Conservation (phyloP, 495 filamentous ascomycete genomes). For the Neurospora tetrasperma region DNA sequence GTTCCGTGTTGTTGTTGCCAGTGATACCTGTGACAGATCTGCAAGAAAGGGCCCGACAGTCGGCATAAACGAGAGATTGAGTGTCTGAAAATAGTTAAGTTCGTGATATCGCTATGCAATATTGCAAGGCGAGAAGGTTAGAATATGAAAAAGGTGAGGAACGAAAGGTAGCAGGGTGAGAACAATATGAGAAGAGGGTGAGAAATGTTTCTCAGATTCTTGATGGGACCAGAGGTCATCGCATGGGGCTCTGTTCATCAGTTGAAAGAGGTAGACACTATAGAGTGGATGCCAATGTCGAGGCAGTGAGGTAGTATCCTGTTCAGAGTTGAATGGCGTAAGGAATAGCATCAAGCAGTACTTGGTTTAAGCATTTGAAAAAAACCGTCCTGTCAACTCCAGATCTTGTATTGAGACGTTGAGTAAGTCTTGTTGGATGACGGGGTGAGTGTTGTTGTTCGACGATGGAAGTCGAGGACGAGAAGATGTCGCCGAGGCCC, state of each 20-base stretch:
- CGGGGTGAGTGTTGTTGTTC: not conserved
- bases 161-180: not conserved
- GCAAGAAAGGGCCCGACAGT: not conserved
- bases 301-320: not conserved
- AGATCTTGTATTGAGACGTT: too few species aligned
- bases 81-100: not conserved
- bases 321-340: not conserved
- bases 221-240: not conserved
- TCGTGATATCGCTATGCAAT: not conserved
- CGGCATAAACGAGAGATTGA: not conserved
- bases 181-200: not conserved
- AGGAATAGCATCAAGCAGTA: not conserved
- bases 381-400: not conserved
- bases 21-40: not conserved
- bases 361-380: too few species aligned
- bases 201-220: not conserved
- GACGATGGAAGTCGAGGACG: slow-evolving; percentile 3
- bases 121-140: not conserved
- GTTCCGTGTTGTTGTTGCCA: not conserved
- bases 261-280: not conserved
- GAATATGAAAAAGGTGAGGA: not conserved
- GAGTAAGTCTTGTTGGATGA: not conserved
- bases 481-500: too few species aligned
- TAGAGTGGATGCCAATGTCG: not conserved
- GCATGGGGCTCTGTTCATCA: not conserved